A percentile compares a stretch with the other conserved stretches of the same genome.
phyloP scores from a whole-genome alignment of 2,329 filamentous ascomycete species.

The Diaporthe amygdali region DNA sequence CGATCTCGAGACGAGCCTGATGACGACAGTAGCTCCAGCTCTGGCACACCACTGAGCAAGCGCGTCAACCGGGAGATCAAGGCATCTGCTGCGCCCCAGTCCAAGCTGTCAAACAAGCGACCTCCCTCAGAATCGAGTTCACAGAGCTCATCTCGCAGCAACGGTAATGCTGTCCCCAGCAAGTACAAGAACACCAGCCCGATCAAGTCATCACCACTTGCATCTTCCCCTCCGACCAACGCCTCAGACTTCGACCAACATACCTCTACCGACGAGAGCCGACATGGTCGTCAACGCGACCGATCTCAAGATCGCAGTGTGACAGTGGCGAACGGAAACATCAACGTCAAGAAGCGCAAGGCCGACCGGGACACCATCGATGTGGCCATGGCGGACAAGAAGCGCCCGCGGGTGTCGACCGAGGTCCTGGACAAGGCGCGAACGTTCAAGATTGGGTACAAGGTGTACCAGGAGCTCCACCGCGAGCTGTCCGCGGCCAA shows the following conservation, averaged over 20 bases:
- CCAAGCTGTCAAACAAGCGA: slow-evolving; percentile 23
- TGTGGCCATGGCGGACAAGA: slow-evolving; percentile 38
- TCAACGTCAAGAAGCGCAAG: slow-evolving; percentile 32
- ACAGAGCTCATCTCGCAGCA: slow-evolving; percentile 49
- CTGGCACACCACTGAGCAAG: slow-evolving; percentile 62
- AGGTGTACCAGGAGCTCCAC: slow-evolving; percentile 62
- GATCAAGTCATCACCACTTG: slow-evolving; percentile 67
- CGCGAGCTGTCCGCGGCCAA: slow-evolving; percentile 55
- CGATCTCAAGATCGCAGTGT: slow-evolving; percentile 29
- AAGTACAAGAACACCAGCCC: slow-evolving; percentile 63
- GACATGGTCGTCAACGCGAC: slow-evolving; percentile 27
- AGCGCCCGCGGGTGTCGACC: slow-evolving; percentile 47
- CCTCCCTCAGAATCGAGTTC: slow-evolving; percentile 47
- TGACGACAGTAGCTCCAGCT: slow-evolving; percentile 64
- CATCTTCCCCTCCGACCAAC: slow-evolving; percentile 70
- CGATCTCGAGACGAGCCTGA: slow-evolving; percentile 54
- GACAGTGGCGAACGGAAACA: slow-evolving; percentile 30
- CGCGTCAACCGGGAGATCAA: slow-evolving; percentile 55
- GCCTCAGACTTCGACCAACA: slow-evolving; percentile 64
- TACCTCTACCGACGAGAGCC: slow-evolving; percentile 29
- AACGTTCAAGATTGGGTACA: slow-evolving; percentile 61
- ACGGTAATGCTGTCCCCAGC: slow-evolving; percentile 35
- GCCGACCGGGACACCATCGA: slow-evolving; percentile 27
- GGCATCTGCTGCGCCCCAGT: slow-evolving; percentile 18
- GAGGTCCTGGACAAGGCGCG: slow-evolving; percentile 59